Conservation (phyloP, 805 yeast genomes). For the Candida khao-thaluensis region DNA sequence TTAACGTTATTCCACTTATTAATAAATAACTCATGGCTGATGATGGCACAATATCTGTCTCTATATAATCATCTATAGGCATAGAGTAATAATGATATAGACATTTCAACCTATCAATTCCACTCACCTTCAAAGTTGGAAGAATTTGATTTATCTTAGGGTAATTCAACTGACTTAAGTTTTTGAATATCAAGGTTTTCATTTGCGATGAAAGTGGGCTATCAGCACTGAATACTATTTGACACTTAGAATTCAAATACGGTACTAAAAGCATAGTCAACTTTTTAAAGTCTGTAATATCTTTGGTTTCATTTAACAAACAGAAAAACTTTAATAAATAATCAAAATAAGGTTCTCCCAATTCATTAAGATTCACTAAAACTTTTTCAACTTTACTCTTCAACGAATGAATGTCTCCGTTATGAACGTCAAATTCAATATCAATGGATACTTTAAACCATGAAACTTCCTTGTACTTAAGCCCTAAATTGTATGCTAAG, state of each 20-base stretch:
- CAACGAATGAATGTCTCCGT: background rate
- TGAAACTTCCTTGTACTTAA: slow-evolving; percentile 14
- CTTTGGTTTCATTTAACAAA: background rate
- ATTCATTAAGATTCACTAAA: background rate
- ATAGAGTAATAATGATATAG: slow-evolving; percentile 8
- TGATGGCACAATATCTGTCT: background rate
- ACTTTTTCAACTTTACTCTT: background rate
- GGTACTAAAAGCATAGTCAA: background rate
- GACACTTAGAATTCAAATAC: background rate
- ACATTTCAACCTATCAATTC: background rate
- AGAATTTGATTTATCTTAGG: background rate
- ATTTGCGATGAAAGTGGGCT: slow-evolving; percentile 1
- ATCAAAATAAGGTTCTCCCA: background rate
- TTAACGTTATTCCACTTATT: slow-evolving; percentile 23
- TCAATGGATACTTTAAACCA: slow-evolving; percentile 25
- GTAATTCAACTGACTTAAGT: background rate
- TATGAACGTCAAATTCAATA: slow-evolving; percentile 27
- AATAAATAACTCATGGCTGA: slow-evolving; percentile 10
- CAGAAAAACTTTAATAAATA: background rate
- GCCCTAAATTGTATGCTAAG: slow-evolving; percentile 42
- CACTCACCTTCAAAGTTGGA: background rate
- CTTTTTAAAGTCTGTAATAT: background rate
- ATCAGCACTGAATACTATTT: background rate
- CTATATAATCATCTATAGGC: slow-evolving; percentile 3
- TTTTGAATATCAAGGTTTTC: slow-evolving; percentile 13